Base-by-base conservation (phyloP, 768 basidiomycete genomes). In the Suillus paluster region DNA sequence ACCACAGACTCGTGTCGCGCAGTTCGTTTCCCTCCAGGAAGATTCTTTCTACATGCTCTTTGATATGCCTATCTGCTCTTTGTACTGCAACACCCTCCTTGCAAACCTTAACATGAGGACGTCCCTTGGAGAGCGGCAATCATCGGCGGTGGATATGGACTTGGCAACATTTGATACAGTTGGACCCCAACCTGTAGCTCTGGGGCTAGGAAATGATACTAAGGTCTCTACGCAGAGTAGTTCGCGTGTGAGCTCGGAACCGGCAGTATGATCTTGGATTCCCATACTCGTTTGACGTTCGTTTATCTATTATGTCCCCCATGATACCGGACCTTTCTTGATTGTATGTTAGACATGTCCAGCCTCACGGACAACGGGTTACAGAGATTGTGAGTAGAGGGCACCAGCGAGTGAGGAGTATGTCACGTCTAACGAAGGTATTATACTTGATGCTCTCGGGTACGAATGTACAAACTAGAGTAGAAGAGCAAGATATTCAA, bases 51-150 rank as follows among this genome's bases (percentile, higher is more conserved):
- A 57, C 27, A 34, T 38, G 23, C 17, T 57, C 15, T 57, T 68
- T 56, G 68, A 67, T 39, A 64, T 63, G 27, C 60, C 67, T 7
- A 45, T 66, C 46, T 67, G 67, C 59, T 61, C 67, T 17, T 49
- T 70, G 41, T 70, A 70, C 42, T 60, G 67, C 10, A 68, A 63
- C 59, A 66, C 67, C n/a, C 53, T 70, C 21, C 63, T 70, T 39
- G 63, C 63, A 49, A 70, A 68, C 59, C 49, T 70, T 15, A 70
- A 70, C 46, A 61, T 67, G 10, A 54, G 69, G 45, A 6, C 45
- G 3, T 46, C 23, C 12, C 5, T 46, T 6, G 12, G 12, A 25
- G 36, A 54, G 36, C 15, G 34, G 8, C 21, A 19, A 38, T 54
- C 23, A 38, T 54, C 23, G 5, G 23, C 8, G 1, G 21, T 54